Base-by-base conservation (phyloP, 2,329 filamentous ascomycete species). In the Epichloe gansuensis region DNA sequence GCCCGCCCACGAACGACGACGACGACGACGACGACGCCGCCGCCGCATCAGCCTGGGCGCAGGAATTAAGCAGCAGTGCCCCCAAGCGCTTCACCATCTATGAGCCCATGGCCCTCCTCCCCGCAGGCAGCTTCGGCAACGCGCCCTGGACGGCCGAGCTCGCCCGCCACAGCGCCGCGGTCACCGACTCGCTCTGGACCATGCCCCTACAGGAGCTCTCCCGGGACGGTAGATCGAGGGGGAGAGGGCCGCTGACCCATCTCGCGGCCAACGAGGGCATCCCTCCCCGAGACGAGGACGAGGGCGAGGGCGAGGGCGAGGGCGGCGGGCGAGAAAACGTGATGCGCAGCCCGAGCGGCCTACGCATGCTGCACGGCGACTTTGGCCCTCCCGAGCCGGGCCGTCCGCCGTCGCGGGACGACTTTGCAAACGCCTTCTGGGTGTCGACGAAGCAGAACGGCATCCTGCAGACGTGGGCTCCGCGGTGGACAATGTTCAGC, bases 401-500 rank as follows among this genome's bases (percentile, higher is more conserved):
- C 2, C 50, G 62, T 56, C 55, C 62, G 9, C 68, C 72, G 1
- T 64, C 64, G 0, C 51, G 60, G 2, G 49, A 60, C 1, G 84
- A 91, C 61, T 85, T 94, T 53, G 64, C 72, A 0, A 53, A 64
- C 1, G 84, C 89, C 0, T 80, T 95, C 56, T 97, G 91, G 91
- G 85, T 86, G 1, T 78, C 75, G 12, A 83, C 85, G 4, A 80
- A 76, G 50, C 89, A 95, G 64, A 87, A 89, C 61, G 85, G 84
- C 2, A 85, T 97, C 53, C 68, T 72, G 38, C 91, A 97, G 70
- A 83, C 78, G 2, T 97, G 90, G 90, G 86, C 89, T 1, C 91
- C 91, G 13, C 69, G 83, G 1, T 90, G 89, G 74, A 95, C 89
- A 27, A 96, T 96, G 90, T 97, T 97, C 66, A 89, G 85, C 56